phyloP scores from a whole-genome alignment of 78 protist genomes.

The Guillardia theta region DNA sequence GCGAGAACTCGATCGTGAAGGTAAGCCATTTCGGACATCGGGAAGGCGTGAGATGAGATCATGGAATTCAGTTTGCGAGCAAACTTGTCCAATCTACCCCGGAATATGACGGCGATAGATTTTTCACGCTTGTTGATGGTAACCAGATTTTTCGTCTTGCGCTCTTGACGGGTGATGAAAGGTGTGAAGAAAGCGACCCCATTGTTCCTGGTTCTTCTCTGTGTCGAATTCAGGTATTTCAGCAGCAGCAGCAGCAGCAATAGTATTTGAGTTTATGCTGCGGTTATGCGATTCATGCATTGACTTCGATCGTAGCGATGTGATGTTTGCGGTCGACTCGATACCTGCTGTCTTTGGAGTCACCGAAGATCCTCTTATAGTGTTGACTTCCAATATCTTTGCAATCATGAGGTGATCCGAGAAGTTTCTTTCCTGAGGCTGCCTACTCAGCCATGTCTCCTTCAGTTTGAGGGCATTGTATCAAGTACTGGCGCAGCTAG shows the following conservation, averaged over 20 bases:
- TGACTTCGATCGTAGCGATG: too few species aligned
- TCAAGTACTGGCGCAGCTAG: background rate
- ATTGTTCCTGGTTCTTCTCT: conserved; percentile 1
- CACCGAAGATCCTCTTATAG: conserved; percentile 41
- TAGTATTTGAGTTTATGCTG: too few species aligned
- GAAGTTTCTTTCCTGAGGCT: too few species aligned
- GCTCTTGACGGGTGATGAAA: background rate
- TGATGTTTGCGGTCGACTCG: conserved; percentile 45
- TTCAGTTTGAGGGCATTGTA: background rate
- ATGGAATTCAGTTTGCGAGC: background rate
- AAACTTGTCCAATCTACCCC: background rate
- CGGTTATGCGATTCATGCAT: too few species aligned
- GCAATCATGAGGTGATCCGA: conserved; percentile 50
- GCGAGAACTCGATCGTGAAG: too few species aligned
- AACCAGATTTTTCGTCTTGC: background rate
- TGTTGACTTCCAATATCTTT: conserved; percentile 29
- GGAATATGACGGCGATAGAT: background rate
- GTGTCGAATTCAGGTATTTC: conserved; percentile 26
- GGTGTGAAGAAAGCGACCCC: conserved; percentile 11
- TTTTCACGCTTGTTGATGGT: background rate
- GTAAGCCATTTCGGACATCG: too few species aligned
- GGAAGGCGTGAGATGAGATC: background rate
- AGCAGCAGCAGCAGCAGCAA: too few species aligned
- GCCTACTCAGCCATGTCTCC: background rate
- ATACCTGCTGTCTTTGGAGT: conserved; percentile 53